phyloP scores from a whole-genome alignment of 1,139 yeast genomes.

The Sugiyamaella sp. region DNA sequence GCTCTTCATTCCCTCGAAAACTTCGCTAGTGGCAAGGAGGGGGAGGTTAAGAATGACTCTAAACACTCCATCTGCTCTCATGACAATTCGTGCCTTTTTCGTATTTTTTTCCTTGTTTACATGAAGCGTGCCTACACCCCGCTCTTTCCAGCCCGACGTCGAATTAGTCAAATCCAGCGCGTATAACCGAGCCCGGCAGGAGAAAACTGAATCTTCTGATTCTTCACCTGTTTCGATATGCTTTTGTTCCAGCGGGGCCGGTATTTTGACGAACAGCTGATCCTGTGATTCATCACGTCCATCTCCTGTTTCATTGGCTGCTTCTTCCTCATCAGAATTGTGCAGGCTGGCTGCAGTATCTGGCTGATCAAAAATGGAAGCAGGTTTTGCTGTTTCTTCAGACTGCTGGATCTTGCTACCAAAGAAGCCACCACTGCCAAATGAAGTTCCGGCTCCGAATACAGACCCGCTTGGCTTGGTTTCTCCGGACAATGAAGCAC shows the following conservation, averaged over 20 bases:
- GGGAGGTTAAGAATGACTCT: constrained; percentile 82
- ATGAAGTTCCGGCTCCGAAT: constrained; percentile 16
- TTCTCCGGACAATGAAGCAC: not conserved
- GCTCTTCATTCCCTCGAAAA: constrained; percentile 81
- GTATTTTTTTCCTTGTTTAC: constrained; percentile 53
- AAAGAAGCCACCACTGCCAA: constrained; percentile 10
- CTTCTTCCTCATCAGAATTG: constrained; percentile 22
- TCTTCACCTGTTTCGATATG: constrained; percentile 88
- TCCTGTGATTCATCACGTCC: constrained; percentile 31
- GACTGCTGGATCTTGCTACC: constrained; percentile 2
- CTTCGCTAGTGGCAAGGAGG: constrained; percentile 58
- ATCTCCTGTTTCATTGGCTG: constrained; percentile 23
- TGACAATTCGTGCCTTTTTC: constrained; percentile 61
- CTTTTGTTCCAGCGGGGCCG: constrained; percentile 42
- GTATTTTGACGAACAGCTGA: constrained; percentile 35
- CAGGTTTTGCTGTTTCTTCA: not conserved
- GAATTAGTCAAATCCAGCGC: constrained; percentile 67
- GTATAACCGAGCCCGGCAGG: constrained; percentile 77
- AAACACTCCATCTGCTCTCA: constrained; percentile 88
- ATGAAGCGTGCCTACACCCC: constrained; percentile 87
- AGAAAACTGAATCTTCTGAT: constrained; percentile 68
- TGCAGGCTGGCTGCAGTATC: constrained; percentile 16
- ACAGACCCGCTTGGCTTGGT: constrained; percentile 7
- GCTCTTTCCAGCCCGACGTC: constrained; percentile 88
- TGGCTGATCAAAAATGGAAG: constrained; percentile 22